Conservation (phyloP, 495 filamentous ascomycete species). For the Tuber brumale region DNA sequence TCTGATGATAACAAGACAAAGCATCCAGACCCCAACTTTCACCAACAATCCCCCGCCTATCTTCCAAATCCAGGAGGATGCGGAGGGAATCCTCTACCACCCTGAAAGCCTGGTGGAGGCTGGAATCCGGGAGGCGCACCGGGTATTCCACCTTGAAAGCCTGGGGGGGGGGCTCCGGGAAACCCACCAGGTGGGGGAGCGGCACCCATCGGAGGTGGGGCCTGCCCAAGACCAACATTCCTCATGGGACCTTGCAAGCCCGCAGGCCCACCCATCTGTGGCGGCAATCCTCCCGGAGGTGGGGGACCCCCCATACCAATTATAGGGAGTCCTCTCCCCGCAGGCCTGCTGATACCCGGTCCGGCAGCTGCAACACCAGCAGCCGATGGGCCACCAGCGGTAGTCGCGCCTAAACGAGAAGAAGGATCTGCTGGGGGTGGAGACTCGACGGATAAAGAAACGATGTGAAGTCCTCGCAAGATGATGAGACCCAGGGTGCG, state of each 20-base stretch:
- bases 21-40: background rate
- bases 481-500: conserved; percentile 91
- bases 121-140: conserved; percentile 56
- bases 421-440: conserved; percentile 94
- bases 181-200: conserved; percentile 71
- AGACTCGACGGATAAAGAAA: conserved; percentile 90
- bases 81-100: conserved; percentile 64
- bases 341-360: conserved; percentile 84
- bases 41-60: conserved; percentile 48
- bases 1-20: background rate
- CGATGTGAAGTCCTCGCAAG: conserved; percentile 83
- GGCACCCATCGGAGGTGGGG: conserved; percentile 78
- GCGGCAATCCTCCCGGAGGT: conserved; percentile 36
- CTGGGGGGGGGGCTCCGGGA: conserved; percentile 51
- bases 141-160: conserved; percentile 44
- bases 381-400: conserved; percentile 40
- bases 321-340: conserved; percentile 82
- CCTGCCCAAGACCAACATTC: conserved; percentile 60
- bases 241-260: conserved; percentile 34
- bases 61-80: conserved; percentile 67
- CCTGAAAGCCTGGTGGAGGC: conserved; percentile 65
- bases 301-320: conserved; percentile 47
- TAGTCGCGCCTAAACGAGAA: conserved; percentile 74
- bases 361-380: conserved; percentile 64
- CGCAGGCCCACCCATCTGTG: conserved; percentile 34